These are phyloP conservation scores for Fusarium incarnatum DNA, from an alignment of 2,329 filamentous ascomycete species.

Conservation along the genomic window DNA sequence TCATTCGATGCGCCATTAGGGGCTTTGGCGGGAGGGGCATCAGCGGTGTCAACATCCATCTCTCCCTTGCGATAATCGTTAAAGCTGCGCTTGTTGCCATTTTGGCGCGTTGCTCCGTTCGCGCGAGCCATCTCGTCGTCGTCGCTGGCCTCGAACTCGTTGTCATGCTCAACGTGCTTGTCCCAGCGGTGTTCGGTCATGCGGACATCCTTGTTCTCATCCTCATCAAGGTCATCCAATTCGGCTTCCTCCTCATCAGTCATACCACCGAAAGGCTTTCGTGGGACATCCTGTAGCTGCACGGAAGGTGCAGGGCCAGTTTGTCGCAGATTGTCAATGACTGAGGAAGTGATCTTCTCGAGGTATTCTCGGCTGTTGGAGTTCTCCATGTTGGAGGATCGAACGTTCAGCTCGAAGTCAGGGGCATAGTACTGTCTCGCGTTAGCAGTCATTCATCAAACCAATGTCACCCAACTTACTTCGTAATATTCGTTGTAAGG, in stretches of 20 bases:
- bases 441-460: constrained; percentile 38
- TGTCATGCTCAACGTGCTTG: constrained; percentile 78
- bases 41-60: constrained; percentile 53
- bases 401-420: constrained; percentile 90
- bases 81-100: constrained; percentile 63
- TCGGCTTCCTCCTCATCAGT: constrained; percentile 75
- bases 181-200: constrained; percentile 87
- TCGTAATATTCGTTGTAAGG: constrained; percentile 98
- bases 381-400: constrained; percentile 90
- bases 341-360: constrained; percentile 81
- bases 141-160: constrained; percentile 88
- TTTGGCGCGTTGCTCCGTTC: constrained; percentile 74
- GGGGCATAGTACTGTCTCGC: constrained; percentile 83
- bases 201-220: constrained; percentile 85
- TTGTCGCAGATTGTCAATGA: constrained; percentile 88
- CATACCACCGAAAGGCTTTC: constrained; percentile 70
- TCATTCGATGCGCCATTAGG: constrained; percentile 48
- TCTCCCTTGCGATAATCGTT: constrained; percentile 62
- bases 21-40: constrained; percentile 54
- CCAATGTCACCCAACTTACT: constrained; percentile 57
- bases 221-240: constrained; percentile 79
- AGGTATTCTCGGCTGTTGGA: constrained; percentile 87
- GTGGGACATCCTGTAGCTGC: constrained; percentile 83
- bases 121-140: constrained; percentile 83
- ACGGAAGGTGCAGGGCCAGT: constrained; percentile 89